These are phyloP conservation scores for Yamadazyma akitaensis DNA, from an alignment of 805 yeast species.

Conservation along the genomic window DNA sequence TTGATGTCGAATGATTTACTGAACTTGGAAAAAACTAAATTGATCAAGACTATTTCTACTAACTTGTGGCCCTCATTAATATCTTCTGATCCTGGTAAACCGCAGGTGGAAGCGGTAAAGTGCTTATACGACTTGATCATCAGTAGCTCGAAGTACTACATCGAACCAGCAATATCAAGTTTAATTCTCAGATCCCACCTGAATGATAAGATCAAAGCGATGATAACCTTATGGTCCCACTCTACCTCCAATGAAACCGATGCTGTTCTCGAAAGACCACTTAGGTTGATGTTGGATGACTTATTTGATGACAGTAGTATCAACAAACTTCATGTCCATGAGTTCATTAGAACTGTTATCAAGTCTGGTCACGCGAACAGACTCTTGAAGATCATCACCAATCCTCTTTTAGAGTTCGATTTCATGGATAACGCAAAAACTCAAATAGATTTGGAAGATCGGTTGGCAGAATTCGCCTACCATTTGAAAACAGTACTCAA, in stretches of 20 bases:
- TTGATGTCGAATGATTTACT: constrained; percentile 28
- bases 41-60: constrained; percentile 31
- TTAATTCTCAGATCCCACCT: constrained; percentile 42
- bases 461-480: constrained; percentile 61
- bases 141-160: constrained; percentile 47
- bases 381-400: constrained; percentile 55
- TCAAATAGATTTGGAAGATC: constrained; percentile 46
- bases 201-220: constrained; percentile 46
- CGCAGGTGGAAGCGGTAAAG: constrained; percentile 70
- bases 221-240: constrained; percentile 73
- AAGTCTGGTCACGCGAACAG: constrained; percentile 57
- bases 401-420: constrained; percentile 47
- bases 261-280: constrained; percentile 54
- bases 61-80: constrained; percentile 55
- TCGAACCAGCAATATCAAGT: constrained; percentile 71
- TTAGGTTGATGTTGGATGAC: constrained; percentile 67
- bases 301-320: constrained; percentile 25
- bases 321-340: constrained; percentile 11
- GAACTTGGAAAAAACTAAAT: constrained; percentile 23
- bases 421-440: constrained; percentile 27
- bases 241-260: constrained; percentile 52
- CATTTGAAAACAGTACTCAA: constrained; percentile 51
- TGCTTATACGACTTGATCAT: constrained; percentile 59
- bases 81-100: constrained; percentile 44
- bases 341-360: constrained; percentile 13